A percentile compares a stretch with the other conserved stretches of the same genome.
Conservation (phyloP, 2,329 filamentous ascomycete species). For the Penicillium sp. region DNA sequence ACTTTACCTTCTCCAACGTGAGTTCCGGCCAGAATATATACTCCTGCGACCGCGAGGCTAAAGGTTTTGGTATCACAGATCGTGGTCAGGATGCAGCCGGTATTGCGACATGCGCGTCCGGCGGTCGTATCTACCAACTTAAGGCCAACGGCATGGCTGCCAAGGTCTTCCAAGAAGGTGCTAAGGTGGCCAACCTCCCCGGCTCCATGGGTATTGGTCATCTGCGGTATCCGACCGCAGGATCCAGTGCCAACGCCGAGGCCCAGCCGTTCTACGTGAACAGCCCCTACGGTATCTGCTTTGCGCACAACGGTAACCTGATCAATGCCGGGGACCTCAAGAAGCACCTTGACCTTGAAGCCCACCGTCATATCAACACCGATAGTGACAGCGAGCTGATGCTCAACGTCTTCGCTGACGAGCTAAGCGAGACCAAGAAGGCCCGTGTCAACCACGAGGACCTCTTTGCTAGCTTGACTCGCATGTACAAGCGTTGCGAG, state of each 20-base stretch:
- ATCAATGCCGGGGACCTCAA: conserved; percentile 74
- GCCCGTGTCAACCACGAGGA: conserved; percentile 76
- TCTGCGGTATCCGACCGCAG: conserved; percentile 84
- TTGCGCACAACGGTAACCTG: conserved; percentile 85
- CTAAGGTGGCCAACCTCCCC: conserved; percentile 69
- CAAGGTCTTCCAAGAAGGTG: conserved; percentile 80
- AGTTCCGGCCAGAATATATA: conserved; percentile 22
- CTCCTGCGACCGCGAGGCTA: conserved; percentile 23
- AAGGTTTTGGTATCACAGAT: conserved; percentile 40
- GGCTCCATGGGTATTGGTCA: conserved; percentile 87
- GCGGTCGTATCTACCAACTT: conserved; percentile 81
- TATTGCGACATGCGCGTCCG: conserved; percentile 71
- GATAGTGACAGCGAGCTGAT: conserved; percentile 86
- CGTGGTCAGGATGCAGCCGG: conserved; percentile 86
- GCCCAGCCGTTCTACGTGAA: conserved; percentile 94
- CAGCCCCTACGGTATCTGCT: conserved; percentile 75
- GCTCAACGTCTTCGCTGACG: conserved; percentile 84
- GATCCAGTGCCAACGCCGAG: conserved; percentile 79
- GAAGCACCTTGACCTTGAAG: conserved; percentile 71
- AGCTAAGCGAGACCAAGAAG: conserved; percentile 77
- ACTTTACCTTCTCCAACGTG: conserved; percentile 67
- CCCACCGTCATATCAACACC: conserved; percentile 84
- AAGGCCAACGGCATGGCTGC: conserved; percentile 88
- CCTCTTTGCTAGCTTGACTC: conserved; percentile 68
- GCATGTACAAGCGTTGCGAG: conserved; percentile 71